phyloP scores from a whole-genome alignment of 2,329 filamentous ascomycete species.

The Chrysoporthe puriensis region DNA sequence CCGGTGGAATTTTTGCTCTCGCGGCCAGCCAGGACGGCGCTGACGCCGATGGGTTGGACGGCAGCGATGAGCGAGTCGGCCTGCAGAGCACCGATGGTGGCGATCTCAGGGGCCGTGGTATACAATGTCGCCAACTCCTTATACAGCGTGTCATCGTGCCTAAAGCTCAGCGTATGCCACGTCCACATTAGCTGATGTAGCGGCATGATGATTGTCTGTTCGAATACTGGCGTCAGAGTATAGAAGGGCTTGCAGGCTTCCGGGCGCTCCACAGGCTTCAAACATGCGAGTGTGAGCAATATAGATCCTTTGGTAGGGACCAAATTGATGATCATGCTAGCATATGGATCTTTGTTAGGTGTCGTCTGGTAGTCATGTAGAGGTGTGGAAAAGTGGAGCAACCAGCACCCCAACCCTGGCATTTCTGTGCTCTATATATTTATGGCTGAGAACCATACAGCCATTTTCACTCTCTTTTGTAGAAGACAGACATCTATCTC shows the following conservation, averaged over 20 bases:
- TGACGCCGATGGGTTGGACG: constrained; percentile 39
- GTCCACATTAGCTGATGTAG: constrained; percentile 29
- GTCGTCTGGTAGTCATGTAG: constrained; percentile 35
- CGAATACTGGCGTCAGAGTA: constrained; percentile 31
- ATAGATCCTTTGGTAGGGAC: constrained; percentile 36
- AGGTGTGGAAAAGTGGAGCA: too few relatives aligned
- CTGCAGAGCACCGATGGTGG: constrained; percentile 32
- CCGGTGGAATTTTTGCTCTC: constrained; percentile 31
- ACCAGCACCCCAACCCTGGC: too few relatives aligned
- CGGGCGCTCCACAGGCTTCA: constrained; percentile 35
- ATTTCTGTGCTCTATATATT: too few relatives aligned
- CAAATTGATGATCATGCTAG: constrained; percentile 38
- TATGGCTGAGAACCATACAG: too few relatives aligned
- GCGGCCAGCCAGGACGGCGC: constrained; percentile 34
- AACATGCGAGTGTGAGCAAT: constrained; percentile 37
- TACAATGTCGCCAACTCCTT: constrained; percentile 32
- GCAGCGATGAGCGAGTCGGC: constrained; percentile 37
- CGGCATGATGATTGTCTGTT: constrained; percentile 32
- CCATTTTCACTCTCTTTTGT: too few relatives aligned
- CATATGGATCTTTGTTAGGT: constrained; percentile 36
- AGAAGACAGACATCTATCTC: too few relatives aligned
- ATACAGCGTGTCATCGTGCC: constrained; percentile 34
- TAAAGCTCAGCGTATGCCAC: constrained; percentile 37
- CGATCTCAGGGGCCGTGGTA: constrained; percentile 34
- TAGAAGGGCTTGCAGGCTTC: constrained; percentile 36